A percentile compares a stretch with the other conserved stretches of the same genome.
phyloP scores from a whole-genome alignment of 345 rosid genomes.

The Eucalyptus regnans region DNA sequence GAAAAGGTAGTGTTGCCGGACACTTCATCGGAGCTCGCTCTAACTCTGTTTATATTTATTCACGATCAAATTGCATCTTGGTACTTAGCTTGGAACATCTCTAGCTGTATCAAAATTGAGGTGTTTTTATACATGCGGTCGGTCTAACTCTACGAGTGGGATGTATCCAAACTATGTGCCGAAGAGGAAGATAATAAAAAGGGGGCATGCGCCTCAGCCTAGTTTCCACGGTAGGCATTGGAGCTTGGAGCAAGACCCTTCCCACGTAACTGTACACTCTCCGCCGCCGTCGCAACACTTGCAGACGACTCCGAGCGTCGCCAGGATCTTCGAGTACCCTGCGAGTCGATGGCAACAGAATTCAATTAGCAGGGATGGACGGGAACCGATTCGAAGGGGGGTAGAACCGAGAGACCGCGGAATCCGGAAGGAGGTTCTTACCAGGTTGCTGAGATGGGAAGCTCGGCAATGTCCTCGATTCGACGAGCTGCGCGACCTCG shows the following conservation, averaged over 20 bases:
- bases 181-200: neutral
- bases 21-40: neutral
- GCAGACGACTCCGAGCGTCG: conserved; percentile 45
- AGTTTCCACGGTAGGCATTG: conserved; percentile 52
- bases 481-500: neutral
- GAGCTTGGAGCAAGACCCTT: conserved; percentile 30
- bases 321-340: conserved; percentile 25
- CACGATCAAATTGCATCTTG: neutral
- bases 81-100: neutral
- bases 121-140: neutral
- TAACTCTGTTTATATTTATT: neutral
- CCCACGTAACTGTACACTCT: conserved; percentile 32
- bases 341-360: neutral
- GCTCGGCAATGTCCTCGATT: conserved; percentile 23
- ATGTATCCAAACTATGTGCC: neutral
- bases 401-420: neutral
- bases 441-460: conserved; percentile 7
- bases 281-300: conserved; percentile 42
- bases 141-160: neutral
- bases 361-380: neutral
- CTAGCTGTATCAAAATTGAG: neutral
- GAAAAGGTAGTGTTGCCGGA: neutral
- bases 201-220: neutral
- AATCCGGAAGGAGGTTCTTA: neutral
- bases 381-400: neutral